Conservation (phyloP, 139 green algal genomes). For the Picochlorum sp. region DNA sequence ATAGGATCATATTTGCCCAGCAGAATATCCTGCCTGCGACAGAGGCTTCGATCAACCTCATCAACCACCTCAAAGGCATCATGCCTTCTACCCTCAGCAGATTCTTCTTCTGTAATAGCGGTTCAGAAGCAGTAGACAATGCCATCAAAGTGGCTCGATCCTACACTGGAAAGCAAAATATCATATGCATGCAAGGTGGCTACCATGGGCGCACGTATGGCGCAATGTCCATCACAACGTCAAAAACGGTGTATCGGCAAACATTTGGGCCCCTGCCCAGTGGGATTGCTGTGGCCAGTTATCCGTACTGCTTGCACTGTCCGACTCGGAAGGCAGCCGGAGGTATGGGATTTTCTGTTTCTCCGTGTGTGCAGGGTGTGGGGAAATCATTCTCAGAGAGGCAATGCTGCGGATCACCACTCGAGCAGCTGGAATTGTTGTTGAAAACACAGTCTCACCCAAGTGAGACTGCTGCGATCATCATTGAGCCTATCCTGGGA, state of each 20-base stretch:
- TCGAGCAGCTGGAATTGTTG: conserved; percentile 62
- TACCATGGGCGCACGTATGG: conserved; percentile 78
- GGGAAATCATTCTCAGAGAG: conserved; percentile 25
- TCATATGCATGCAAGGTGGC: conserved; percentile 71
- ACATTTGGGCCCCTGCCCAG: conserved; percentile 67
- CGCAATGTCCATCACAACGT: conserved; percentile 67
- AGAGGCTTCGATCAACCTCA: conserved; percentile 31
- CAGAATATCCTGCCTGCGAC: conserved; percentile 64
- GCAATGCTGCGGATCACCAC: conserved; percentile 51
- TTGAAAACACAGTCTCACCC: conserved; percentile 50
- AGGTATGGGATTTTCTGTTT: conserved; percentile 9
- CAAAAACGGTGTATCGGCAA: conserved; percentile 65
- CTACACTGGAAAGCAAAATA: conserved; percentile 54
- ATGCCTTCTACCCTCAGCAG: conserved; percentile 36
- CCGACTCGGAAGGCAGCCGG: conserved; percentile 38
- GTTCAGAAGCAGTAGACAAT: conserved; percentile 77
- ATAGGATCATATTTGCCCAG: conserved; percentile 60
- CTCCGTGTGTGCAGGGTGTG: conserved; percentile 17
- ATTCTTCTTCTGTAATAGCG: conserved; percentile 62
- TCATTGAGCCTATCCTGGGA: conserved; percentile 71
- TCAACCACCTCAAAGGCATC: conserved; percentile 46
- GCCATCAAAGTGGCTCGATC: conserved; percentile 76
- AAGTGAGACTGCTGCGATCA: conserved; percentile 63
- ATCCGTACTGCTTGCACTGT: conserved; percentile 83
- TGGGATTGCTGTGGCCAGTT: conserved; percentile 49